phyloP scores from a whole-genome alignment of 257 asterid species.

The Phtheirospermum japonicum region DNA sequence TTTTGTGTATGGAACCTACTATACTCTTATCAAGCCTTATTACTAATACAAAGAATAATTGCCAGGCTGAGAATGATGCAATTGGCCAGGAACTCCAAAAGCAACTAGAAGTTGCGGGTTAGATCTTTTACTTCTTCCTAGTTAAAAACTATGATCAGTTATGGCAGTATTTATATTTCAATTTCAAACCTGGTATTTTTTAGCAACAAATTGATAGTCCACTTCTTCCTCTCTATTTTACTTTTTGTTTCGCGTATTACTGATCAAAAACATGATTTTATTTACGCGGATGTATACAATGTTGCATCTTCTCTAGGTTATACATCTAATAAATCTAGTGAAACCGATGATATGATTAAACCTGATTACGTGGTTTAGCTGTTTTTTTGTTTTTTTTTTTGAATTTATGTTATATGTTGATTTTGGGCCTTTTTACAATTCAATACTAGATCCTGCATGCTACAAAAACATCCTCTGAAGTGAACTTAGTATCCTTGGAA shows the following conservation, averaged over 20 bases:
- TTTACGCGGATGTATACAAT: background rate
- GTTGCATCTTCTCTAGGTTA: background rate
- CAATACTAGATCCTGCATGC: background rate
- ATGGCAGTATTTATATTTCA: background rate
- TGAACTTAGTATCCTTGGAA: too few relatives aligned
- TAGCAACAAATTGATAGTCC: background rate
- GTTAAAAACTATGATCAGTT: background rate
- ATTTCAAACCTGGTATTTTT: background rate
- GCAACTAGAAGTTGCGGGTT: conserved; percentile 96
- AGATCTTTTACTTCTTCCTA: conserved; percentile 22
- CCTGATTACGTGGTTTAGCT: background rate
- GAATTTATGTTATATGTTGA: too few relatives aligned
- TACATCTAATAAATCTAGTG: too few relatives aligned
- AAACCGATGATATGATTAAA: background rate
- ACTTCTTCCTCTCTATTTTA: background rate
- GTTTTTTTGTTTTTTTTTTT: background rate
- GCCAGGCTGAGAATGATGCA: conserved; percentile 84
- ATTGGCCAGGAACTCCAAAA: conserved; percentile 88
- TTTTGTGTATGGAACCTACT: background rate
- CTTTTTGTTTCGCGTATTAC: background rate
- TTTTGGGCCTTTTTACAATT: background rate
- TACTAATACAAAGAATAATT: conserved; percentile 18
- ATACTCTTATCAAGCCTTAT: conserved; percentile 8
- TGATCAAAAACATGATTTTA: background rate
- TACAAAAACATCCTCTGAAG: too few relatives aligned